Evolutionary conservation across 2,329 filamentous ascomycete genomes (phyloP), one percentile per base, ranked within the genome.

Genomic region (Epichloe sibirici): DNA sequence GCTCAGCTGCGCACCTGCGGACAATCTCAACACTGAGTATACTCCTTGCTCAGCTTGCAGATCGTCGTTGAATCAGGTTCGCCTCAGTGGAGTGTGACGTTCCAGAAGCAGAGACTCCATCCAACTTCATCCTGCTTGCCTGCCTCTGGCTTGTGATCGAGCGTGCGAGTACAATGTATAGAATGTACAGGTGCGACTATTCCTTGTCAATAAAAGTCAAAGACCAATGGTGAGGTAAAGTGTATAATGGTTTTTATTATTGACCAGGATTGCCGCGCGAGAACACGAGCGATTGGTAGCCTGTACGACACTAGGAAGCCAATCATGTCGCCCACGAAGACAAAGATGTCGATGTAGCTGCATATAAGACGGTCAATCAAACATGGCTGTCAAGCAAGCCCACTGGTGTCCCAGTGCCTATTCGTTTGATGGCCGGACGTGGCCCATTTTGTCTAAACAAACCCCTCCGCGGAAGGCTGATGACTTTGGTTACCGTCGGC

Each of bases 61-160:
- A 37, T 48, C 37, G 4, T 34, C 37, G 23, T 48, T 40, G 44
- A 40, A 37, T 31, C 37, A 17, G 8, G 21, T 37, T 6, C 5
- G 8, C 9, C 34, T 31, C n/a, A 43, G 50, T 52, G 50, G 50
- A 44, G 50, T 43, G 37, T 34, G 23, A 52, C 39, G 39, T 44
- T 47, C 45, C 51, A 52, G 45, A 52, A 45, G 8, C 5, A 44
- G 25, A 17, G 25, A 28, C 40, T 25, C 42, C 17, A 12, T 44
- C 42, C 42, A 44, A 44, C n/a, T 5, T 12, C n/a, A 13, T 44
- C 37, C 37, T n/a, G 13, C 37, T 39, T 39, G 13, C 12, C 13
- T 39, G 37, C 37, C 13, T 15, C 13, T 7, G 13, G 37, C 37
- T 39, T 39, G 13, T n/a, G 37, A 39, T 39, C 4, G n/a, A 15